Percentiles rank a stretch among this genome's conserved stretches.
Conservation (phyloP, 1,284 basidiomycete genomes). For the Cryptococcus neoformans region DNA sequence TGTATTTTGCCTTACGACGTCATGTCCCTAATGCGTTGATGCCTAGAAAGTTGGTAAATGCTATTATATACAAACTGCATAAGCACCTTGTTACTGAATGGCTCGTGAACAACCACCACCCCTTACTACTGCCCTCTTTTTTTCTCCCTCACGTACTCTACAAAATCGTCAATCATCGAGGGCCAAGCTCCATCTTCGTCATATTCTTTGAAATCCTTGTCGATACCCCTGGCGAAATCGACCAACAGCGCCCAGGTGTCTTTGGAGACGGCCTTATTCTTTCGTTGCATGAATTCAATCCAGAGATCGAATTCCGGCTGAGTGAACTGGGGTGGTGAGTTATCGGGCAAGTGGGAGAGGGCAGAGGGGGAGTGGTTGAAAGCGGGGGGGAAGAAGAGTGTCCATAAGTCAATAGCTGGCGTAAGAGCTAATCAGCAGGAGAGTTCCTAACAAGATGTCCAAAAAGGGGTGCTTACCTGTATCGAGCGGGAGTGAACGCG, state of each 20-base stretch:
- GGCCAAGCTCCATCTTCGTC: slow-evolving; percentile 69
- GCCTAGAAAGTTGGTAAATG: neutral
- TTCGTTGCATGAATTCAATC: slow-evolving; percentile 73
- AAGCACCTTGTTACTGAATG: too few relatives aligned
- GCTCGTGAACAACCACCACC: too few relatives aligned
- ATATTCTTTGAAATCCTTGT: slow-evolving; percentile 74
- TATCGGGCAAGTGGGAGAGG: slow-evolving; percentile 45
- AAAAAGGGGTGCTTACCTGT: neutral
- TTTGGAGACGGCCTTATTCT: slow-evolving; percentile 80
- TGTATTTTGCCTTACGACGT: neutral
- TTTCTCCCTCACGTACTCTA: slow-evolving; percentile 37
- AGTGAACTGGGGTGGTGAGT: slow-evolving; percentile 60
- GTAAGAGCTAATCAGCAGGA: neutral
- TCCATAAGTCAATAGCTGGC: slow-evolving; percentile 63
- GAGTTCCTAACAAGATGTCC: neutral
- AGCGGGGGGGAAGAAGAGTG: slow-evolving; percentile 73
- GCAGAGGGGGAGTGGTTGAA: slow-evolving; percentile 67
- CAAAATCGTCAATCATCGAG: slow-evolving; percentile 51
- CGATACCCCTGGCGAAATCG: slow-evolving; percentile 65
- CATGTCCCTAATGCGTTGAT: neutral
- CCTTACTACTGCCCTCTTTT: neutral
- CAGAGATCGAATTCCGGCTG: slow-evolving; percentile 69
- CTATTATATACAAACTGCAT: too few relatives aligned
- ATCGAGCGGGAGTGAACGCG: neutral
- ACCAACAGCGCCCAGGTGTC: slow-evolving; percentile 89